Conservation (phyloP, 140 eudicot species). For the Ambrosia hybrid region DNA sequence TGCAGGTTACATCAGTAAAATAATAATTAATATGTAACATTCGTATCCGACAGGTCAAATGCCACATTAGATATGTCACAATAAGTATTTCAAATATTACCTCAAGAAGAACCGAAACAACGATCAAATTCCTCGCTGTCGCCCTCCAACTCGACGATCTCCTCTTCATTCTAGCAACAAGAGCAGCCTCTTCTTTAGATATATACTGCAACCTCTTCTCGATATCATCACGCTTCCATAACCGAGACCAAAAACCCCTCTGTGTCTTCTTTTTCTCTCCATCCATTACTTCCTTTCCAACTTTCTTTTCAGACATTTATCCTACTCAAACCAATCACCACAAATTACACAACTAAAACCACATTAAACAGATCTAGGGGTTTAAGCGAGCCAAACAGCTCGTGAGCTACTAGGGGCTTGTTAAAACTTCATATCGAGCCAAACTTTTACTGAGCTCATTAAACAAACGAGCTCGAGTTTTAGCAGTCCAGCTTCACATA, state of each 20-base stretch:
- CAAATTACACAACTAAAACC: too few relatives aligned
- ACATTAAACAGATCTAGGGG: not conserved
- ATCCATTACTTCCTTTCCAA: not conserved
- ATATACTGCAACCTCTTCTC: constrained; percentile 74
- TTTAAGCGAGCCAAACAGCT: too few relatives aligned
- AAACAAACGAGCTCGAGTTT: too few relatives aligned
- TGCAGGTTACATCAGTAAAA: too few relatives aligned
- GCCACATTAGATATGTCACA: too few relatives aligned
- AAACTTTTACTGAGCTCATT: too few relatives aligned
- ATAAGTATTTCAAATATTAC: constrained; percentile 24
- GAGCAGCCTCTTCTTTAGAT: constrained; percentile 73
- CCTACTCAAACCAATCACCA: constrained; percentile 10
- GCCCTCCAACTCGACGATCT: constrained; percentile 62
- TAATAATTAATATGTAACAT: too few relatives aligned
- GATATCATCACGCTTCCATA: constrained; percentile 66
- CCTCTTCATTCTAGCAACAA: constrained; percentile 66
- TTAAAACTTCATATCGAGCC: too few relatives aligned
- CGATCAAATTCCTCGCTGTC: constrained; percentile 52
- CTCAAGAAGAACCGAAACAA: constrained; percentile 72
- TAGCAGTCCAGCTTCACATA: too few relatives aligned
- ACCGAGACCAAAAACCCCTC: constrained; percentile 30
- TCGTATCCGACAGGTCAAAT: too few relatives aligned
- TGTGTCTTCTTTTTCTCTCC: constrained; percentile 24
- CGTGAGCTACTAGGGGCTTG: not conserved
- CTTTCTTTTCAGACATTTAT: constrained; percentile 26